Percentiles rank a stretch among this genome's conserved stretches.
Evolutionary conservation across 2,329 filamentous ascomycete species (phyloP).

Genomic region (Colletotrichum lini): DNA sequence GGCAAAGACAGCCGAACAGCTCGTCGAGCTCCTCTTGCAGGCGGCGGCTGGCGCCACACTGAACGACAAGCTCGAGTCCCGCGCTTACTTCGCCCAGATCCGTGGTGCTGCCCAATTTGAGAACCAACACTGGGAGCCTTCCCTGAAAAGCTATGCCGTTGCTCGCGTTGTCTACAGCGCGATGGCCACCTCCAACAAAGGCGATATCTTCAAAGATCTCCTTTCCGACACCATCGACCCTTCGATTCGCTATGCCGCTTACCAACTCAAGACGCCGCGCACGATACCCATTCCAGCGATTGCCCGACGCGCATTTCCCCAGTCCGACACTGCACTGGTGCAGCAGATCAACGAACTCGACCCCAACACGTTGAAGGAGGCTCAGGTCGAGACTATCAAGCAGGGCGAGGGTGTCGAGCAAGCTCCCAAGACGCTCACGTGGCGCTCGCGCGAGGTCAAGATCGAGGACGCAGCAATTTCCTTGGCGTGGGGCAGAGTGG

Average conservation of each 20-base stretch:
- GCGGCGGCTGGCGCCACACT: constrained; percentile 73
- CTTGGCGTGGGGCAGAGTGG: constrained; percentile 81
- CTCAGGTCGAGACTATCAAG: constrained; percentile 62
- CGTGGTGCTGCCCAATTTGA: constrained; percentile 86
- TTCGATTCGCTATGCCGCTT: constrained; percentile 93
- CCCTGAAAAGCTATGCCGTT: constrained; percentile 81
- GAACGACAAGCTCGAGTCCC: constrained; percentile 85
- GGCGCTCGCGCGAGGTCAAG: constrained; percentile 87
- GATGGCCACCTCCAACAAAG: constrained; percentile 75
- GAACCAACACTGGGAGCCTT: constrained; percentile 87
- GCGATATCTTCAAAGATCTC: constrained; percentile 88
- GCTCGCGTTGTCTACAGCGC: constrained; percentile 87
- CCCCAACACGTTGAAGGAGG: constrained; percentile 74
- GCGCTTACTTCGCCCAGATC: constrained; percentile 85
- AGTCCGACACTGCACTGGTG: constrained; percentile 73
- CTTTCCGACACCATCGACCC: constrained; percentile 90
- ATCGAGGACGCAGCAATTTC: constrained; percentile 96
- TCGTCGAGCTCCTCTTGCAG: constrained; percentile 78
- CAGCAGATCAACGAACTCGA: constrained; percentile 80
- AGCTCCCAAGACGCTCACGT: constrained; percentile 82
- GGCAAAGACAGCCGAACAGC: constrained; percentile 75
- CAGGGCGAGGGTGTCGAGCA: constrained; percentile 66
- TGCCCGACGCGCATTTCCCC: constrained; percentile 83
- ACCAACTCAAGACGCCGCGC: constrained; percentile 89
- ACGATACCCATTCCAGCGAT: constrained; percentile 86